Base-by-base conservation (phyloP, 805 yeast genomes). In the Cyberlindnera mycetangii region DNA sequence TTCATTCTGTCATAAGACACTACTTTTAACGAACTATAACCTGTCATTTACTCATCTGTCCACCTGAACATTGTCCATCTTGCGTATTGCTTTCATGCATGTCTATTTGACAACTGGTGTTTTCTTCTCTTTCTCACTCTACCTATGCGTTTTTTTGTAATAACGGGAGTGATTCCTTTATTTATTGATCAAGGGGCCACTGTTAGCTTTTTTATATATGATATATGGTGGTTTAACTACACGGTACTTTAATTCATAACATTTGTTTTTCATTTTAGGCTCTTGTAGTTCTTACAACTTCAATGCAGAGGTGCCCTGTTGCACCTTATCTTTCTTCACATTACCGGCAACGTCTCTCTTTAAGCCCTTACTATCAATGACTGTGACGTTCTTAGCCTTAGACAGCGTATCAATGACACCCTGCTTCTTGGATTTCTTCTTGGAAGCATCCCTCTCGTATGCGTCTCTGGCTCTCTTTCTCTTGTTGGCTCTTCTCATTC, bases 401-500 rank as follows among this genome's bases (percentile, higher is more conserved):
- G 79, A 65, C 54, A 88, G 75, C 1, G 95, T 82, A 55, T 83
- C 85, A 47, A 85, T 74, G 44, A 85, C 84, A 32, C 74, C 77
- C 44, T 80, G 78, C 49, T 74, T 77, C 66, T 78, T 79, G 45
- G 74, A 78, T 55, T 76, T 76, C 60, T 72, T 72, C 8, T 69
- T 67, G 5, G 66, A 64, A 47, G 64, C 51, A 20, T 64, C 59
- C 34, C 59, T 58, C 51, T 64, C 53, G 44, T 62, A 61, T 54
- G 67, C 70, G 38, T 70, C 73, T 62, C 80, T 81, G 17, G 87
- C 71, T 66, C 79, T 81, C 74, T 81, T 84, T 65, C 95, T 79
- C 78, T 92, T 90, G 59, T 78, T 80, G 20, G 95, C 85, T 62
- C 96, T 75, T 72, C 96, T 81, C 58, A 89, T 70, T 62, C 96